Conservation (phyloP, 106 monocot species). For the Phalaenopsis aphrodite region DNA sequence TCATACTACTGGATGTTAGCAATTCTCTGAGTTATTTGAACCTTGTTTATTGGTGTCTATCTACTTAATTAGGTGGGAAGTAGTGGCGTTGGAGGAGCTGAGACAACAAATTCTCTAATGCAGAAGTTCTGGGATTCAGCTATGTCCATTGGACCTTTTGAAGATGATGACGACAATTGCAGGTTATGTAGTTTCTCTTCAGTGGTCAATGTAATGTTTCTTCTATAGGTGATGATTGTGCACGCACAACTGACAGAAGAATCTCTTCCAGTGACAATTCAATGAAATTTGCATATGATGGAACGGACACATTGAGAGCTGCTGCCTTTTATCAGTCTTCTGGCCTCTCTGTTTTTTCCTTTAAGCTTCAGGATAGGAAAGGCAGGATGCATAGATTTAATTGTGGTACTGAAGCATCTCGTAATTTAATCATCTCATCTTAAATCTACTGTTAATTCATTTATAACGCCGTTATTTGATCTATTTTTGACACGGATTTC, state of each 20-base stretch:
- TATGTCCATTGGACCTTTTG: conserved; percentile 25
- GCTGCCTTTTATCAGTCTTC: conserved; percentile 29
- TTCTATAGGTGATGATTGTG: not conserved
- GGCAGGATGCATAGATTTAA: conserved; percentile 88
- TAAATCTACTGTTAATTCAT: conserved; percentile 1
- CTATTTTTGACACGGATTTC: not conserved
- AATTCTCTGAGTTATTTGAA: not conserved
- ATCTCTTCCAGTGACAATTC: conserved; percentile 54
- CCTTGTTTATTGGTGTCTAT: not conserved
- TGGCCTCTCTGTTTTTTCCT: conserved; percentile 40
- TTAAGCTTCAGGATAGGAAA: conserved; percentile 78
- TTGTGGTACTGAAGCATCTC: conserved; percentile 43
- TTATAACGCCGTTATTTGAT: not conserved
- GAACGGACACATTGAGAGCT: conserved; percentile 35
- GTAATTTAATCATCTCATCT: not conserved
- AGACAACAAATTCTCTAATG: conserved; percentile 39
- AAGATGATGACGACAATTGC: conserved; percentile 45
- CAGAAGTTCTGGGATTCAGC: conserved; percentile 74
- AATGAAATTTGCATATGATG: conserved; percentile 48
- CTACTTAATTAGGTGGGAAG: conserved; percentile 33
- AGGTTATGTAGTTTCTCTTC: conserved; percentile 20
- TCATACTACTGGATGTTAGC: not conserved
- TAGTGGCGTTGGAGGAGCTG: conserved; percentile 34
- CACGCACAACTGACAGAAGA: not conserved
- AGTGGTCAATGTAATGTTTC: not conserved